A percentile compares a stretch with the other conserved stretches of the same genome.
Conservation (phyloP, 2,329 filamentous ascomycete species). For the Samsoniella hepiali region DNA sequence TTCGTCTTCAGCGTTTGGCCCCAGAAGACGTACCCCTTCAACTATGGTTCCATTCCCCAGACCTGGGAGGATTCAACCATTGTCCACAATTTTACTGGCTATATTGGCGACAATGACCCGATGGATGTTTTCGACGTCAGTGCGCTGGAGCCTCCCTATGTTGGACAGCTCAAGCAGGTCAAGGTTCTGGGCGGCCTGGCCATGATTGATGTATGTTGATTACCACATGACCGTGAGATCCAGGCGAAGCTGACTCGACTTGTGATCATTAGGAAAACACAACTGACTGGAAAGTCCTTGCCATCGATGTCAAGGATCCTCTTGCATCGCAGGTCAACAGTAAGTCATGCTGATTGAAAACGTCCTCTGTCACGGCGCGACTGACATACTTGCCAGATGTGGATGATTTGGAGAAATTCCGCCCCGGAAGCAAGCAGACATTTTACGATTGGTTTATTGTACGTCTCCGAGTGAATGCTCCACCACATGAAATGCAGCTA, state of each 20-base stretch:
- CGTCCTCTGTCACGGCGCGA: neutral
- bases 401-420: constrained; percentile 38
- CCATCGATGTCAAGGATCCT: constrained; percentile 37
- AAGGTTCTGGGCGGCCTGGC: constrained; percentile 41
- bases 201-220: constrained; percentile 33
- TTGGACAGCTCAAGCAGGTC: constrained; percentile 40
- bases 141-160: constrained; percentile 32
- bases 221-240: fast-evolving
- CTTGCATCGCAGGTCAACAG: constrained; percentile 34
- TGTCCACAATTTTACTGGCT: constrained; percentile 37
- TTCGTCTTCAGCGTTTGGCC: constrained; percentile 43
- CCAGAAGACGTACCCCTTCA: constrained; percentile 42
- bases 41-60: constrained; percentile 43
- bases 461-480: constrained; percentile 18
- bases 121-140: constrained; percentile 41
- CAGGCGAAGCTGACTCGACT: constrained; percentile 1
- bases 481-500: neutral
- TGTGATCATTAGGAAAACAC: constrained; percentile 28
- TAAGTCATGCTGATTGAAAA: constrained; percentile 22
- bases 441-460: constrained; percentile 41
- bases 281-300: constrained; percentile 42
- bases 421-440: constrained; percentile 33
- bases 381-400: constrained; percentile 28
- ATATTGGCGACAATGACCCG: constrained; percentile 40
- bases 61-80: constrained; percentile 44